Percentiles rank a stretch among this genome's conserved stretches.
phyloP scores from a whole-genome alignment of 768 basidiomycete genomes.

The Boletus sp. region DNA sequence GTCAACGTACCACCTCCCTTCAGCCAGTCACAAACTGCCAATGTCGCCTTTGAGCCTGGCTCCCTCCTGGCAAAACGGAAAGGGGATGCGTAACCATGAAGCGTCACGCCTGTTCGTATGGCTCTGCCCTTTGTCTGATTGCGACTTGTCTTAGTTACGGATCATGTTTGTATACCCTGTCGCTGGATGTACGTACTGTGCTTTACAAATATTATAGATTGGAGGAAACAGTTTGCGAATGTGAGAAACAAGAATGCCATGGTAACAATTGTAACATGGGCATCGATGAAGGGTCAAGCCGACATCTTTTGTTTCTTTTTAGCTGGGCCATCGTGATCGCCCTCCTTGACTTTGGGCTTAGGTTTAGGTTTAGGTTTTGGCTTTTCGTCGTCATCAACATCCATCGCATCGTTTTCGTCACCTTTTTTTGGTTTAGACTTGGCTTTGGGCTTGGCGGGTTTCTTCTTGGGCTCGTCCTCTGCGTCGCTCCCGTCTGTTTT shows the following conservation, averaged over 20 bases:
- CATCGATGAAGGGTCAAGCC: constrained; percentile 20
- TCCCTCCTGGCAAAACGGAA: constrained; percentile 62
- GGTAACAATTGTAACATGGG: neutral
- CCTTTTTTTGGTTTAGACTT: constrained; percentile 42
- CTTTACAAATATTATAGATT: constrained; percentile 20
- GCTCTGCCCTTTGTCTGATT: neutral
- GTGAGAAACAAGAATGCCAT: neutral
- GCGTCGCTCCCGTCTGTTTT: constrained; percentile 42
- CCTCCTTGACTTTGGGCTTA: constrained; percentile 35
- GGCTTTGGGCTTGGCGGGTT: constrained; percentile 40
- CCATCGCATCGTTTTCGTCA: constrained; percentile 47
- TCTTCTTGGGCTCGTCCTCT: constrained; percentile 48
- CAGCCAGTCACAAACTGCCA: constrained; percentile 27
- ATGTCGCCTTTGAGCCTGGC: constrained; percentile 67
- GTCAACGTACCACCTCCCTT: constrained; percentile 44
- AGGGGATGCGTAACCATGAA: constrained; percentile 21
- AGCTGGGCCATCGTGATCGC: constrained; percentile 50
- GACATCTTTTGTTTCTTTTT: constrained; percentile 75
- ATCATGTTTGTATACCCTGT: constrained; percentile 12
- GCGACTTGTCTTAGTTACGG: constrained; percentile 7
- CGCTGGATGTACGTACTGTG: constrained; percentile 21
- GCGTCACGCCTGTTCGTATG: neutral
- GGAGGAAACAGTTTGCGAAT: neutral
- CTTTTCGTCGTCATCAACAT: constrained; percentile 42
- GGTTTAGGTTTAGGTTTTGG: constrained; percentile 42